Evolutionary conservation across 495 filamentous ascomycete genomes (phyloP), one percentile per base, ranked within the genome.

Genomic region (Penicillium roqueforti): DNA sequence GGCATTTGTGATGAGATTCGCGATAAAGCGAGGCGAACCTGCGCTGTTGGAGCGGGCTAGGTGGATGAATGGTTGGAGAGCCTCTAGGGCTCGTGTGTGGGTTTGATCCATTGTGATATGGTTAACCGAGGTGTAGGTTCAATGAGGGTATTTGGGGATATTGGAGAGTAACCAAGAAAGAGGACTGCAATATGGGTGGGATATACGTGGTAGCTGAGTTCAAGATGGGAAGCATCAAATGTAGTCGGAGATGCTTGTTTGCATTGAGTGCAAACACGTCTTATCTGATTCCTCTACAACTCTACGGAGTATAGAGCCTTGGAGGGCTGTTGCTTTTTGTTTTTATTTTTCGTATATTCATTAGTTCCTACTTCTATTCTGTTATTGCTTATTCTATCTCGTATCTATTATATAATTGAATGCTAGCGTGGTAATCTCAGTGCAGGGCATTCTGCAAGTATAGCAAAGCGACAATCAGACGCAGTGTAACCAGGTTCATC

Each of bases 1-100:
- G 25, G 91, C 93, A 73, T 91, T 89, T 18, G 80, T 82, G 60
- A 97, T 81, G 9, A 99, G 81, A 61, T 96, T 90, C 47, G 89
- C 85, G 20, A 91, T 86, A 43, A 91, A 88, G 45, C 88, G 85
- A 20, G 90, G 88, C 0, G 89, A 88, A 5, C 83, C 86, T 37
- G 91, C 90, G 38, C 65, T 75, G 55, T 60, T 71, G 28, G 89
- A 89, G 66, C 88, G 92, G 58, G 88, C 85, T 52, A 97, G 88
- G 31, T 86, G 84, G 56, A 97, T 76, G 77, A 91, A 97, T 8
- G 93, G 91, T 75, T 93, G 76, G 20, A 97, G 79, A 64, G 91
- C 88, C 65, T 92, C 91, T 52, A 95, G 76, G 55, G 91, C 90
- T 72, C 88, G 88, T 20, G 81, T 61, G 48, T 81, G 79, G 53